phyloP scores from a whole-genome alignment of 495 filamentous ascomycete species.

The Melanomma pulvis-pyrius region DNA sequence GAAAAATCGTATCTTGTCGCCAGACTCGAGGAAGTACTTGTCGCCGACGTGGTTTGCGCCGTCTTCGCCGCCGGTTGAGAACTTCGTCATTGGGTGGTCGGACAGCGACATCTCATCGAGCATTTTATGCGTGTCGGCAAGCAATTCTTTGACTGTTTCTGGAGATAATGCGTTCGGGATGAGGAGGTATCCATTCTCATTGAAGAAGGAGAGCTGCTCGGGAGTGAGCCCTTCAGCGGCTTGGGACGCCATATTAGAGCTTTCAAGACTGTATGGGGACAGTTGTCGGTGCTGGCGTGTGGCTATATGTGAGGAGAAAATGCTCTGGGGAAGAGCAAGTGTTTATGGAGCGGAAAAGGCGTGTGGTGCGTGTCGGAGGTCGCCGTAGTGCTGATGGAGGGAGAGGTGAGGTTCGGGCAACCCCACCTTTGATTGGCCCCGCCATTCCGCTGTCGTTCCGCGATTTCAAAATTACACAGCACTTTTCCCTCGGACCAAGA shows the following conservation, averaged over 20 bases:
- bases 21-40: conserved; percentile 86
- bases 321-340: neutral
- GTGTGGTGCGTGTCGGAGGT: conserved; percentile 10
- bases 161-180: conserved; percentile 75
- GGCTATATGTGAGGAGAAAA: neutral
- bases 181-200: conserved; percentile 85
- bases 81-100: conserved; percentile 87
- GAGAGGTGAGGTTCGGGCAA: neutral
- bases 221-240: conserved; percentile 61
- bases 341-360: neutral
- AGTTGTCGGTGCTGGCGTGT: neutral
- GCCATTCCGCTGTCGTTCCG: neutral
- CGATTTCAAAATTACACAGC: neutral
- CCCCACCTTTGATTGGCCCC: conserved; percentile 19
- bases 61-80: conserved; percentile 73
- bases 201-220: conserved; percentile 70
- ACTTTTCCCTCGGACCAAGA: neutral
- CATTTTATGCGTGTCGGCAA: conserved; percentile 71
- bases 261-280: too few species aligned
- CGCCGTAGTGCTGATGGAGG: conserved; percentile 4
- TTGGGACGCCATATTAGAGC: neutral
- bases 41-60: conserved; percentile 77
- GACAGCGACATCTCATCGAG: conserved; percentile 74
- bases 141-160: conserved; percentile 65
- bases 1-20: conserved; percentile 94